These are phyloP conservation scores for Streptanthus diversifolius DNA, from an alignment of 345 rosid species.

Conservation along the genomic window DNA sequence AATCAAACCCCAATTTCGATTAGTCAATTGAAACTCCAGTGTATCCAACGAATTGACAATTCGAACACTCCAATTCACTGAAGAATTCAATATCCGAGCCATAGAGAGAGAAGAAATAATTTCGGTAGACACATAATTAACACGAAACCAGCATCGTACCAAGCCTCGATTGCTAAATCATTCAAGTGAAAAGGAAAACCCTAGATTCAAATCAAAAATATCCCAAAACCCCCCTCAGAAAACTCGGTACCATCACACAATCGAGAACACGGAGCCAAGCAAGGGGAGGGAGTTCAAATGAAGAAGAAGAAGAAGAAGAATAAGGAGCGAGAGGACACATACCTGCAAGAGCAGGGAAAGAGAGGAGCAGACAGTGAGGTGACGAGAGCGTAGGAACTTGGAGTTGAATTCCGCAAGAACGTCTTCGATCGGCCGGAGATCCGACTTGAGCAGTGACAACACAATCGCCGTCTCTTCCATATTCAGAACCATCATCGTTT, in stretches of 20 bases:
- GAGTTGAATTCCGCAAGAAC: conserved; percentile 56
- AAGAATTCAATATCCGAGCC: background rate
- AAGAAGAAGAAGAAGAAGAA: background rate
- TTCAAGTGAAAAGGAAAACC: conserved; percentile 5
- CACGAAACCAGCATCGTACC: background rate
- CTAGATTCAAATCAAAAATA: conserved; percentile 15
- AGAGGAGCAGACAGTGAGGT: conserved; percentile 52
- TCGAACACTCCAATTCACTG: background rate
- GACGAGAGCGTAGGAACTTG: conserved; percentile 40
- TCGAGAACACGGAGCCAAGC: background rate
- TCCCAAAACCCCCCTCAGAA: too few relatives aligned
- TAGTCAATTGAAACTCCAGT: background rate
- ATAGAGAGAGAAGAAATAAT: background rate
- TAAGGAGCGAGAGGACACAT: background rate
- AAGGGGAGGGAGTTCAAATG: background rate
- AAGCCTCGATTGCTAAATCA: background rate
- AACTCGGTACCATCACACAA: background rate
- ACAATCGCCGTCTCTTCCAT: conserved; percentile 51
- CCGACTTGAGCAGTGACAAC: conserved; percentile 47
- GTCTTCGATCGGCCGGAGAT: conserved; percentile 51
- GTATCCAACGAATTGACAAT: background rate
- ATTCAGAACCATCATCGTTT: conserved; percentile 35
- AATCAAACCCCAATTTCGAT: background rate
- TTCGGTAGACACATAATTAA: background rate
- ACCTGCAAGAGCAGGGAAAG: conserved; percentile 61